Conservation (phyloP, 495 filamentous ascomycete species). For the Neurospora sp. region DNA sequence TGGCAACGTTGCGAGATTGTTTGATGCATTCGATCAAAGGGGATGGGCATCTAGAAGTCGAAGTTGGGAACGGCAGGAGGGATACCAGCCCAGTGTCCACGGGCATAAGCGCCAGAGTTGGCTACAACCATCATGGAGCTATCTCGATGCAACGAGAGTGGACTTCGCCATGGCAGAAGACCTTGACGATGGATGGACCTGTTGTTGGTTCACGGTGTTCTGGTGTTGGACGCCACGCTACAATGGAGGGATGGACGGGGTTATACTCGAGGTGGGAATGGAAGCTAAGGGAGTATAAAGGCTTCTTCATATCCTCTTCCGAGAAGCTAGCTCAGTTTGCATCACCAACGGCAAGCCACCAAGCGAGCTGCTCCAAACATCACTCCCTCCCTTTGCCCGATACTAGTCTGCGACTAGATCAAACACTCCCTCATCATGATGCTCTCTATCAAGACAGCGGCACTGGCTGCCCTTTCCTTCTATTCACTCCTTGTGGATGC, state of each 20-base stretch:
- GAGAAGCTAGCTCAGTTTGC: neutral
- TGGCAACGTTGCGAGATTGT: neutral
- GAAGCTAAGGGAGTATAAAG: neutral
- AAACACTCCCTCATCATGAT: neutral
- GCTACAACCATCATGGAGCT: neutral
- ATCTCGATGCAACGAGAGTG: neutral
- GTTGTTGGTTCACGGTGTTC: neutral
- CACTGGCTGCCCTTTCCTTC: slow-evolving; percentile 12
- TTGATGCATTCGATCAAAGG: neutral
- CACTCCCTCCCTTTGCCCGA: neutral
- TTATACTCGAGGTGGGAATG: neutral
- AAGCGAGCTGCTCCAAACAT: neutral
- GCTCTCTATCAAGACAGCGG: neutral
- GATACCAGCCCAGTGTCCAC: neutral
- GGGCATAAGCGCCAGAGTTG: neutral
- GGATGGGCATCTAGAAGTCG: neutral
- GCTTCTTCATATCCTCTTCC: neutral
- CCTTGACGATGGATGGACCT: neutral
- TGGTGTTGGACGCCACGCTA: neutral
- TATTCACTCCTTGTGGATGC: slow-evolving; percentile 3
- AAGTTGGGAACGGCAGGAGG: neutral
- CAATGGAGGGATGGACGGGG: neutral
- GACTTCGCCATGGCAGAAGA: neutral
- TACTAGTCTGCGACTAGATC: neutral
- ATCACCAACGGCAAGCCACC: neutral